Evolutionary conservation across 768 basidiomycete genomes (phyloP).

Genomic region (Coprinellus aureogranulatus): DNA sequence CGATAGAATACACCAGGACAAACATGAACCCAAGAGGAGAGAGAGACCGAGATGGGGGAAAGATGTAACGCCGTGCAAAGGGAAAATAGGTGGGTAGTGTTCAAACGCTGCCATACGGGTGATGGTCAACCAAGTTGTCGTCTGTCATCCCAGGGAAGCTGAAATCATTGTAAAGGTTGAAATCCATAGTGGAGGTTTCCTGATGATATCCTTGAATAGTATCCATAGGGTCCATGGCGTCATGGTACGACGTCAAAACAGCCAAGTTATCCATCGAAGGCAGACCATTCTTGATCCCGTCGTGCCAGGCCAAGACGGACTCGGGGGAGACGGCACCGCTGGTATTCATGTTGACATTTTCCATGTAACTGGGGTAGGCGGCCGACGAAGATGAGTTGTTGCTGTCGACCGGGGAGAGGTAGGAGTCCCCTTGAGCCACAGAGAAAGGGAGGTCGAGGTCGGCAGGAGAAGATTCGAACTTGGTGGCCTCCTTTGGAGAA

Average conservation of each 20-base stretch:
- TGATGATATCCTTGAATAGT: conserved; percentile 18
- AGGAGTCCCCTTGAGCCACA: conserved; percentile 24
- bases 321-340: not conserved
- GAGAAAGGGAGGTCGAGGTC: conserved; percentile 22
- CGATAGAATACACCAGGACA: not conserved
- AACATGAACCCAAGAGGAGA: too few relatives aligned
- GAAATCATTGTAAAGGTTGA: conserved; percentile 27
- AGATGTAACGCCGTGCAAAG: not conserved
- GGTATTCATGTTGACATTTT: conserved; percentile 10
- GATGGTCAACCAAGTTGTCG: conserved; percentile 25
- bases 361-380: conserved; percentile 16
- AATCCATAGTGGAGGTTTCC: conserved; percentile 24
- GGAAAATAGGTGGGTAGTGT: not conserved
- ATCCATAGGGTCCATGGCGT: conserved; percentile 17
- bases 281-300: conserved; percentile 14
- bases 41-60: too few relatives aligned
- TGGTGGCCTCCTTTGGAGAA: conserved; percentile 13
- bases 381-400: conserved; percentile 21
- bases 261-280: conserved; percentile 15
- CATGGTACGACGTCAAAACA: conserved; percentile 17
- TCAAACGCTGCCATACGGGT: conserved; percentile 21
- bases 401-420: conserved; percentile 35
- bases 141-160: conserved; percentile 22
- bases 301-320: not conserved
- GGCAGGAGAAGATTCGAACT: conserved; percentile 26